Conservation (phyloP, 352 stramenopile genomes). For the Plasmopara halstedii region DNA sequence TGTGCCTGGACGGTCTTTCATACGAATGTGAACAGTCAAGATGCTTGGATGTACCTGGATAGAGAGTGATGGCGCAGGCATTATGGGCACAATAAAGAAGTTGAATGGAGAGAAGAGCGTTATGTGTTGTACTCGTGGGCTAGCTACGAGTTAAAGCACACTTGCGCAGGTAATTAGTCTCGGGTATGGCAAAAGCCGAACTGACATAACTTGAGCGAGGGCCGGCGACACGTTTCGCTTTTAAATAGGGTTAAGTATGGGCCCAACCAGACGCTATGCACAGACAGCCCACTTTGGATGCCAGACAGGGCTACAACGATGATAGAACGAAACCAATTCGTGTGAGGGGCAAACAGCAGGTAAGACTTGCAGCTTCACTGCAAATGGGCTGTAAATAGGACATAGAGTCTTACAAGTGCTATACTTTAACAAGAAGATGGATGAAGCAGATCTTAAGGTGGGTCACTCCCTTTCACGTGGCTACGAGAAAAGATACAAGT, state of each 20-base stretch:
- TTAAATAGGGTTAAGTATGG: constrained; percentile 19
- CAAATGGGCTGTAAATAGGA: too few relatives aligned
- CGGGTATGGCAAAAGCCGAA: constrained; percentile 22
- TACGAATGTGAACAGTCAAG: constrained; percentile 56
- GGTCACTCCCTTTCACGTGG: neutral
- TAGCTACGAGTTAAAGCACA: neutral
- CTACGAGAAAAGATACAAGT: neutral
- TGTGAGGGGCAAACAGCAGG: constrained; percentile 11
- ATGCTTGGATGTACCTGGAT: constrained; percentile 38
- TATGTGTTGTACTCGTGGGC: neutral
- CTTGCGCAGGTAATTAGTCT: constrained; percentile 1
- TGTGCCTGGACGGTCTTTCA: constrained; percentile 59
- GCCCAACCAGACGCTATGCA: constrained; percentile 11
- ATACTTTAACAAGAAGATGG: neutral
- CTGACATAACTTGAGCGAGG: constrained; percentile 4
- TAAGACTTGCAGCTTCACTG: neutral
- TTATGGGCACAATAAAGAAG: constrained; percentile 29
- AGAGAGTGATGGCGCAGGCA: constrained; percentile 23
- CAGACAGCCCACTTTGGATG: constrained; percentile 19
- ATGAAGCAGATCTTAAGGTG: neutral
- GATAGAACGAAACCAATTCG: constrained; percentile 9
- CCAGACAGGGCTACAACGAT: constrained; percentile 2
- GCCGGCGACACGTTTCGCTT: constrained; percentile 13
- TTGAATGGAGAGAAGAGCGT: neutral
- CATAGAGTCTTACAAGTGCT: too few relatives aligned